Base-by-base conservation (phyloP, 768 basidiomycete species). In the Cystofilobasidium macerans region DNA sequence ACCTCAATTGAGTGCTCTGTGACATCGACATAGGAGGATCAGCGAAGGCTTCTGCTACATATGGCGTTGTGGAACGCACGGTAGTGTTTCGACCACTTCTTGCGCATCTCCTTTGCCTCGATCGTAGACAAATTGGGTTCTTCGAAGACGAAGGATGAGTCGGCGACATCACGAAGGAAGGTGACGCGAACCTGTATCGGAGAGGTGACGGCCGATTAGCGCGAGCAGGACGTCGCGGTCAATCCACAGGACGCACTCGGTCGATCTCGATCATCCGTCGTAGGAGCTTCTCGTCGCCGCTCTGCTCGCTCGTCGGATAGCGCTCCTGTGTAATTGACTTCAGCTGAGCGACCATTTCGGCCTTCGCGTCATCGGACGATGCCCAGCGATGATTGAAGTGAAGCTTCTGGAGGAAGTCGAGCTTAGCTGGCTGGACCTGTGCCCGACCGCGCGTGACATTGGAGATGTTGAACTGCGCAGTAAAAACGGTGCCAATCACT, bases 331-430 rank as follows among this genome's bases (percentile, higher is more conserved):
- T 83, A 30, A 86, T 78, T 0, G 71, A 65, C 61, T 64, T 67
- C 9, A 69, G 61, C 14, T 54, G 30, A 42, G 9, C 38, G 61
- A 51, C 65, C 69, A 64, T 70, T 69, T n/a, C 68, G 70, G n/a
- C 47, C 33, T 38, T 57, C 51, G 5, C 73, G 70, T 28, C 82
- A 84, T 18, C 80, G 76, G 2, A 81, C 76, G 8, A 78, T 78
- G 20, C 81, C 77, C 72, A 83, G 81, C 63, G 77, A 79, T 22
- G 78, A 78, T 76, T 83, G 80, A 99, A 76, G 71, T 94, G 88
- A 54, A 87, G 85, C 72, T 90, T 91, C 75, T 98, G 97, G 62
- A 98, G 77, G 73, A 86, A 89, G 71, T 86, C 85, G 20, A 99
- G 81, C 72, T 95, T 95, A 13, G 76, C 76, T 0, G 82, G 81